These are phyloP conservation scores for Talaromyces trachyspermus DNA, from an alignment of 495 filamentous ascomycete species.

Conservation along the genomic window DNA sequence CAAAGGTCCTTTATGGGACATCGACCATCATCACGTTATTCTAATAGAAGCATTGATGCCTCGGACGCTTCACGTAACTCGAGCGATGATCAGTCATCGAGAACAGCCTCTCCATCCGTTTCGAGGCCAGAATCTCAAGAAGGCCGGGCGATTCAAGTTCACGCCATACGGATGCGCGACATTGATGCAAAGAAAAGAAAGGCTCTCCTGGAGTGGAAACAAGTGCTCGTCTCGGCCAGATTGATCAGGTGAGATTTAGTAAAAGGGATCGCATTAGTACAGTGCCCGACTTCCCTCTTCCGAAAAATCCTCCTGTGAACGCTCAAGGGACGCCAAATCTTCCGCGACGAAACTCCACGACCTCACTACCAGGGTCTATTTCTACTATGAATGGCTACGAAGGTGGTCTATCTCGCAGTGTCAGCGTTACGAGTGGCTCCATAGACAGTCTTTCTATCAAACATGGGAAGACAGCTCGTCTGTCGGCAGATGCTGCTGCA, in stretches of 20 bases:
- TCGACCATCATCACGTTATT: conserved; percentile 1
- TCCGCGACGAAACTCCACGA: background rate
- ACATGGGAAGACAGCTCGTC: background rate
- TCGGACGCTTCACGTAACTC: background rate
- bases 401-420: conserved; percentile 6
- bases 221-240: background rate
- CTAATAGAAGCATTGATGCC: conserved; percentile 1
- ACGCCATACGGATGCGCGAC: conserved; percentile 19
- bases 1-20: conserved; percentile 6
- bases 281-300: conserved; percentile 5
- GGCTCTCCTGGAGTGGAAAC: conserved; percentile 10
- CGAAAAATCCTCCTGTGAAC: background rate
- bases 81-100: conserved; percentile 2
- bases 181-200: conserved; percentile 8
- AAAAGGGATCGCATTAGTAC: conserved; percentile 1
- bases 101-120: background rate
- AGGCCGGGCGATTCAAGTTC: conserved; percentile 19
- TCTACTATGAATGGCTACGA: conserved; percentile 5
- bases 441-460: background rate
- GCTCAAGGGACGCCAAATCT: background rate
- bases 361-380: conserved; percentile 4
- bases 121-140: conserved; percentile 8
- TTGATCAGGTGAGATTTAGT: background rate
- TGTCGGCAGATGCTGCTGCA: background rate
- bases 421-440: conserved; percentile 4